Percentiles rank a stretch among this genome's conserved stretches.
These are phyloP conservation scores for Triticum timopheevii DNA, from an alignment of 176 grass and related monocot genomes.

Conservation along the genomic window DNA sequence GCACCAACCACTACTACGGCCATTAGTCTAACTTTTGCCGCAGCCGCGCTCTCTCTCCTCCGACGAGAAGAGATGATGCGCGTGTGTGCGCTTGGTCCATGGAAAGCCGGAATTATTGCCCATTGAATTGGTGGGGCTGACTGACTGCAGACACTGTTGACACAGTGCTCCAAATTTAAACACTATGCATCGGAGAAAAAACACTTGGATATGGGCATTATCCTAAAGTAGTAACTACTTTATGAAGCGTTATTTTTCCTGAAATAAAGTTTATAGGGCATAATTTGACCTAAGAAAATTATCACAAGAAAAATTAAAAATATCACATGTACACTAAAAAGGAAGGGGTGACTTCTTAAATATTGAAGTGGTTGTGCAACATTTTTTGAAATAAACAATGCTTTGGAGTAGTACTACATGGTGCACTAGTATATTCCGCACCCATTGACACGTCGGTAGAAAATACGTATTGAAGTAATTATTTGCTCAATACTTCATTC, in stretches of 20 bases:
- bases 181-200: not conserved
- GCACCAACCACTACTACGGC: constrained; percentile 55
- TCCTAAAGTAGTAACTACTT: not conserved
- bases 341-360: too few relatives aligned
- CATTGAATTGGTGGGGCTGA: not conserved
- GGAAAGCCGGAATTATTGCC: constrained; percentile 31
- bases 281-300: not conserved
- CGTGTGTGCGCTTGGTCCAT: constrained; percentile 32
- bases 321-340: too few relatives aligned
- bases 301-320: not conserved
- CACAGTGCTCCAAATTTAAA: not conserved
- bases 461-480: too few relatives aligned
- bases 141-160: not conserved
- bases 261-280: not conserved
- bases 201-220: not conserved
- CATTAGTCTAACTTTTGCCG: constrained; percentile 39
- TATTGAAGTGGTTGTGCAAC: too few relatives aligned
- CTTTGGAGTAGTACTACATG: too few relatives aligned
- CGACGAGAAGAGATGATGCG: constrained; percentile 14
- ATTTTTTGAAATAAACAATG: too few relatives aligned
- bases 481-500: too few relatives aligned
- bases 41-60: constrained; percentile 30
- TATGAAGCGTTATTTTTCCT: not conserved
- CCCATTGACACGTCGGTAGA: too few relatives aligned
- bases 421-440: too few relatives aligned